A percentile compares a stretch with the other conserved stretches of the same genome.
Conservation (phyloP, 441 rosid genomes). For the Hura crepitans region DNA sequence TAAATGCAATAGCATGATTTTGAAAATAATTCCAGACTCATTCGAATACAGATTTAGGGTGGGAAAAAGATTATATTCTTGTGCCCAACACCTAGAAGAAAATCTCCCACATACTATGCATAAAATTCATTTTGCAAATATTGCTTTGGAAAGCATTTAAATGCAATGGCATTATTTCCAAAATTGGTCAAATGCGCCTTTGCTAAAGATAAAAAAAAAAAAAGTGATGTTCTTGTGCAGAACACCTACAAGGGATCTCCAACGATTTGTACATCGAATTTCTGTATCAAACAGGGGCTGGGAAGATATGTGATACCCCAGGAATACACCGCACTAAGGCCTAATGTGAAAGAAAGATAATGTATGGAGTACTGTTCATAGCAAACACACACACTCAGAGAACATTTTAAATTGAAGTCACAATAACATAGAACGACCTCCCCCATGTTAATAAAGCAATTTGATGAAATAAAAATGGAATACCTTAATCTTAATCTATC, state of each 20-base stretch:
- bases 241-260: not conserved
- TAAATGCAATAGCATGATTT: conserved; percentile 5
- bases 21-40: not conserved
- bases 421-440: not conserved
- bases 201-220: no score
- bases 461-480: not conserved
- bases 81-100: no score
- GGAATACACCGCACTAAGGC: not conserved
- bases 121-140: no score
- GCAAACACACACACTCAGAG: not conserved
- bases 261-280: not conserved
- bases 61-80: no score
- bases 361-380: not conserved
- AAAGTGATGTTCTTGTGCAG: not conserved
- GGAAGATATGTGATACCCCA: not conserved
- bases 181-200: no score
- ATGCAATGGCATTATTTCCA: no score
- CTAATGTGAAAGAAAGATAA: not conserved
- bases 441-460: not conserved
- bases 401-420: not conserved
- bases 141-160: no score
- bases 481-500: not conserved
- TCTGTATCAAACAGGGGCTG: not conserved
- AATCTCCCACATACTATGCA: no score
- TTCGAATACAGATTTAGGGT: not conserved